Evolutionary conservation across 2,329 filamentous ascomycete genomes (phyloP), one percentile per base, ranked within the genome.

Genomic region (Phaeoacremonium minimum): DNA sequence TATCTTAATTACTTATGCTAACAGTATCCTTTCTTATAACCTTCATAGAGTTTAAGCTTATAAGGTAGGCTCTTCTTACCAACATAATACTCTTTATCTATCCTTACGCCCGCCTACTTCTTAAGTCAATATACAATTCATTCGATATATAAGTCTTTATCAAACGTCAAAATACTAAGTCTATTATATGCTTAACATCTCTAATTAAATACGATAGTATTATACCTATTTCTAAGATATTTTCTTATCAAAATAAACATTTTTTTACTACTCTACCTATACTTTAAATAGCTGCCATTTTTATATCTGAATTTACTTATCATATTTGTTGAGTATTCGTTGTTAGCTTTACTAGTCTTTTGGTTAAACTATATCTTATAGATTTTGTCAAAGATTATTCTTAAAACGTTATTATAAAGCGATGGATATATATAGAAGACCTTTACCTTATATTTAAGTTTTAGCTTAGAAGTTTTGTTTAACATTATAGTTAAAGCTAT

Each of bases 121-220:
- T 59, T 62, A 4, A 67, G 44, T 2, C 62, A 50, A 33, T 63
- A 62, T 1, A 49, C 42, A 0, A 67, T 41, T 5, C 60, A 46
- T 3, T 65, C 54, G 2, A 54, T 43, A 29, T 66, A 67, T 0
- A 51, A 54, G 0, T 44, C 18, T 7, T 50, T 28, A 18, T 64
- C 41, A 0, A 64, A 33, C 4, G 4, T 31, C 1, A 60, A 49
- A 6, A 19, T 32, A 12, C 55, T 53, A 3, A 60, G 41, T 4
- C 5, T 9, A 1, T 56, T 44, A 45, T 56, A 67, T 2, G 6
- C 3, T 6, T 35, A 45, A 50, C 63, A 67, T 2, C 50, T 52
- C 37, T 66, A 62, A 28, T 59, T 49, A 39, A 57, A 66, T 1
- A 66, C 56, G 3, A 50, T 29, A 0, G 51, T 61, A 33, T 64